phyloP scores from a whole-genome alignment of 148 eudicot species.

The Heliosperma pusillum region DNA sequence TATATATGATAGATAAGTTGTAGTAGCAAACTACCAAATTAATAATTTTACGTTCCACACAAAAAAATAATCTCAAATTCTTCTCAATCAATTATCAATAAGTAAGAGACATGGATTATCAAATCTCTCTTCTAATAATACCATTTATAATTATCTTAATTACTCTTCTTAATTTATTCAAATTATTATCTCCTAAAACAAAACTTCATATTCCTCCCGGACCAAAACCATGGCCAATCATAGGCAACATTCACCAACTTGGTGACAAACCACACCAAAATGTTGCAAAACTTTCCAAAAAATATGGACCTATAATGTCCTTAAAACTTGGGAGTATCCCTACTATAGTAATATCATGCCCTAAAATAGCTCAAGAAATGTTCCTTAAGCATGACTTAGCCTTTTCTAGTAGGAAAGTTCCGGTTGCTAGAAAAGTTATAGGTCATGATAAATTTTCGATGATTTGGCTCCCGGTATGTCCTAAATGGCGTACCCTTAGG shows the following conservation, averaged over 20 bases:
- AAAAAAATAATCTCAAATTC: too few species aligned
- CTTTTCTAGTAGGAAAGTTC: slow-evolving; percentile 16
- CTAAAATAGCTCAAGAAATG: slow-evolving; percentile 27
- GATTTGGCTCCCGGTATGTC: slow-evolving; percentile 20
- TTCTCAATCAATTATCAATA: neutral
- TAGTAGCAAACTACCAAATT: neutral
- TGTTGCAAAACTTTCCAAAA: slow-evolving; percentile 31
- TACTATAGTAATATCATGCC: slow-evolving; percentile 32
- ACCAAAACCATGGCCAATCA: slow-evolving; percentile 37
- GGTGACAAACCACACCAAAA: slow-evolving; percentile 36
- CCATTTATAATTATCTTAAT: neutral
- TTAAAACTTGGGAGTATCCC: slow-evolving; percentile 40
- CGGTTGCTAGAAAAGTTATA: neutral
- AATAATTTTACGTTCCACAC: neutral
- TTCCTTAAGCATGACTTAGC: slow-evolving; percentile 26
- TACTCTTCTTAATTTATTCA: neutral
- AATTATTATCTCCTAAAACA: neutral
- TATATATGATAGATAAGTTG: too few species aligned
- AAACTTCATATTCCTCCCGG: slow-evolving; percentile 35
- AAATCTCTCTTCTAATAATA: neutral
- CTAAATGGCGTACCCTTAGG: slow-evolving; percentile 24
- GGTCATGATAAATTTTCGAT: slow-evolving; percentile 21
- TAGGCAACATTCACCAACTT: slow-evolving; percentile 40
- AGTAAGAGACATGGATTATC: neutral
- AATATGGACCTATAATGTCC: slow-evolving; percentile 43